Evolutionary conservation across 2,329 filamentous ascomycete species (phyloP), one percentile per base, ranked within the genome.

Genomic region (Calonectria hongkongensis): DNA sequence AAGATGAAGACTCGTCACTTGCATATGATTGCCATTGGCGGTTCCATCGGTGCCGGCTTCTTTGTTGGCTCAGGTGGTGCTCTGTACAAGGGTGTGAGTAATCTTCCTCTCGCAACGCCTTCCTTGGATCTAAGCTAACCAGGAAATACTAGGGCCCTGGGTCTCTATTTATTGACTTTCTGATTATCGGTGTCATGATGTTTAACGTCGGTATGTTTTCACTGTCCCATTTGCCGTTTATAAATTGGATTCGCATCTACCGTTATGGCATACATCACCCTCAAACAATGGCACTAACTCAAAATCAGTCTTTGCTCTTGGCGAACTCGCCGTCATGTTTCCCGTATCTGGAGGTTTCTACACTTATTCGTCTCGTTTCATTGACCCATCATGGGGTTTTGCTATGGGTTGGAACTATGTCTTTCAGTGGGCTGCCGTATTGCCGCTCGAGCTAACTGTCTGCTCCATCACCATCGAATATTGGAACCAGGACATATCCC

Each of bases 321-420:
- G 90, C 76, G 91, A 92, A 81, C 83, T 92, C 70, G 89, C 90
- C 72, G 88, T 92, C 80, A 88, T 92, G 85, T 92, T 88, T 74
- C 90, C 90, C 27, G 87, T 92, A 78, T 90, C 89, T 75, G 90
- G 90, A 81, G 89, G 89, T 76, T 92, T 92, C 85, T 92, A 91
- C 79, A 89, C 89, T 51, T 92, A 90, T 82, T 89, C 88, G n/a
- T 86, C 86, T 71, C 90, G 90, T 62, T 92, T 92, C 79, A 89
- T 92, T 75, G 90, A 91, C 78, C 90, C 90, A 45, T 89, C 90
- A 2, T 92, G 89, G 86, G 88, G 88, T 71, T 89, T 89, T 72
- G 88, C 88, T 75, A 88, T 89, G 84, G 88, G 88, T 36, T 84
- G 82, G 82, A 83, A 84, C 63, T 84, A 84, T 41, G 75, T 88